phyloP scores from a whole-genome alignment of 306 rosid species.

The Gastrolobium bilobum region DNA sequence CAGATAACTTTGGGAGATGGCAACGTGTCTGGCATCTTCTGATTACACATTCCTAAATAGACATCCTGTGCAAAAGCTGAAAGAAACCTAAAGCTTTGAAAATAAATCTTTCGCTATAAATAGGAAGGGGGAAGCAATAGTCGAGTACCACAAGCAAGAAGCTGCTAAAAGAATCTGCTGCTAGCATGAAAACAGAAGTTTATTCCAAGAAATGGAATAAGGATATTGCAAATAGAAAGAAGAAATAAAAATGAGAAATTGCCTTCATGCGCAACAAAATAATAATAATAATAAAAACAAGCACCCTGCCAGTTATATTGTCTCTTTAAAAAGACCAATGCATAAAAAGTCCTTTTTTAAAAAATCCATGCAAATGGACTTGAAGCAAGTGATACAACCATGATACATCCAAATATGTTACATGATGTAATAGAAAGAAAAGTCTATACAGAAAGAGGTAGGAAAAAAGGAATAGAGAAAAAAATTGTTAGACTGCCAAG shows the following conservation, averaged over 20 bases:
- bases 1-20: slow-evolving; percentile 21
- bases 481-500: too few species aligned
- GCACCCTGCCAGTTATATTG: too few species aligned
- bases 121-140: slow-evolving; percentile 13
- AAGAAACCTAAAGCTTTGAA: neutral
- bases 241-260: neutral
- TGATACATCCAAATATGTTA: too few species aligned
- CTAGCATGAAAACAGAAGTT: slow-evolving; percentile 9
- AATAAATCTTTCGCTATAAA: neutral
- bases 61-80: neutral
- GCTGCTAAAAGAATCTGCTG: slow-evolving; percentile 28
- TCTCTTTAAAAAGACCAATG: too few species aligned
- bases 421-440: too few species aligned
- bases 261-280: too few species aligned
- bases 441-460: too few species aligned
- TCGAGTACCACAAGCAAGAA: slow-evolving; percentile 42
- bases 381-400: too few species aligned
- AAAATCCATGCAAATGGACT: too few species aligned
- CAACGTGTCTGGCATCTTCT: slow-evolving; percentile 34
- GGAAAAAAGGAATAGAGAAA: too few species aligned
- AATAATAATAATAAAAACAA: too few species aligned
- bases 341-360: too few species aligned
- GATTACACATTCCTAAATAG: neutral
- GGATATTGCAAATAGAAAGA: slow-evolving; percentile 16
- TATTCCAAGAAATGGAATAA: slow-evolving; percentile 17